These are phyloP conservation scores for Phlyctochytrium arcticum DNA, from an alignment of 192 early-diverging fungal genomes.

Conservation along the genomic window DNA sequence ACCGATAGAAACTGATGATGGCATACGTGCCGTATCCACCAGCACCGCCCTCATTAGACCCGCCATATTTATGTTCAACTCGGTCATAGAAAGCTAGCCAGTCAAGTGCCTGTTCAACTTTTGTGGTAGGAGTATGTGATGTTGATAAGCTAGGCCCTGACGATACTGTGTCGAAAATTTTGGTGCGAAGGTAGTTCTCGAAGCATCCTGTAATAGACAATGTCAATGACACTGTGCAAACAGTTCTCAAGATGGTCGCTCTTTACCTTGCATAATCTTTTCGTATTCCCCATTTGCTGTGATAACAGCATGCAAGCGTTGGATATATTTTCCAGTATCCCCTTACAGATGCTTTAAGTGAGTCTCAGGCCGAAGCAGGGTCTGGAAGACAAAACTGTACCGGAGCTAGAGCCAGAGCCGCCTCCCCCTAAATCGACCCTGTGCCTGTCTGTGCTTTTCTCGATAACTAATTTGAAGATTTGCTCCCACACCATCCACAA, in stretches of 20 bases:
- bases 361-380: background rate
- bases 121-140: conserved; percentile 20
- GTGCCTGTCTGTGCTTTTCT: background rate
- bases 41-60: conserved; percentile 53
- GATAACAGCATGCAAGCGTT: conserved; percentile 45
- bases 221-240: background rate
- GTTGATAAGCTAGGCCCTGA: background rate
- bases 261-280: conserved; percentile 73
- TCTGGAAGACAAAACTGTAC: background rate
- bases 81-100: conserved; percentile 83
- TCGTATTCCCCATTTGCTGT: conserved; percentile 78
- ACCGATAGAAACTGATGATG: conserved; percentile 69
- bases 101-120: conserved; percentile 62
- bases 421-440: background rate
- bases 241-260: background rate
- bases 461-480: conserved; percentile 44
- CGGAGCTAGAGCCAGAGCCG: background rate
- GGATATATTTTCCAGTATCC: conserved; percentile 46
- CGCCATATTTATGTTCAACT: conserved; percentile 47
- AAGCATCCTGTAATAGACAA: conserved; percentile 63
- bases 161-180: conserved; percentile 70
- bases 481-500: conserved; percentile 80
- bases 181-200: conserved; percentile 82
- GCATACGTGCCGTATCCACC: conserved; percentile 67
- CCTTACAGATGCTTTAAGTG: conserved; percentile 24